Base-by-base conservation (phyloP, 2,329 filamentous ascomycete species). In the Colletotrichum caudatum region DNA sequence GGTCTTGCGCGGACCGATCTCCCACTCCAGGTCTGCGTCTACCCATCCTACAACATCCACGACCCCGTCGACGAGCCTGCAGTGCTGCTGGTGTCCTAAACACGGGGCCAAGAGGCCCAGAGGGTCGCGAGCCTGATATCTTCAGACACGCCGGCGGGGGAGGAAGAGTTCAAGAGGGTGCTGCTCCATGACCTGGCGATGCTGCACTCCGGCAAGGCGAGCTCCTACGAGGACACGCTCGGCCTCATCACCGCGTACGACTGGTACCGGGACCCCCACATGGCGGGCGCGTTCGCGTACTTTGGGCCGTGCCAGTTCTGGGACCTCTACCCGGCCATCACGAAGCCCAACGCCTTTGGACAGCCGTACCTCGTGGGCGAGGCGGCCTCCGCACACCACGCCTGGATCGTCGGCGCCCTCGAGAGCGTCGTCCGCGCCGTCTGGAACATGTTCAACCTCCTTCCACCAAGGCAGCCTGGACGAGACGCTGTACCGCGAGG, bases 251-350 rank as follows among this genome's bases (percentile, higher is more conserved):
- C 6, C 3, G 80, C 78, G 0, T 82, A 75, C n/a, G 77, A 80
- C 0, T 84, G 82, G 82, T 78, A 77, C 18, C 77, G 79, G 14
- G 81, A 83, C 46, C 76, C 76, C 0, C 75, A 76, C 11, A 78
- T 76, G 1, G 74, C 76, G 0, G 83, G 83, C 0, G 82, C 82
- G 0, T 84, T 83, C 67, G 82, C 82, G 0, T 76, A 80, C 8
- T 84, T 83, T 41, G 79, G 80, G 0, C 81, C 82, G 0, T 79
- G 81, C 0, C 82, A 84, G 65, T 85, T 82, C 75, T 75, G 74
- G 2, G 76, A 79, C 26, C 46, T 82, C 35, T 82, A 80, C 54
- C 80, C 80, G 0, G 62, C 75, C 1, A 75, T 84, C 20, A 71
- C 74, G 26, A 72, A 72, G 7, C 75, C 77, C 0, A 69, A 76